Evolutionary conservation across 2,329 filamentous ascomycete genomes (phyloP), one percentile per base, ranked within the genome.

Genomic region (Xylariaceae sp.): DNA sequence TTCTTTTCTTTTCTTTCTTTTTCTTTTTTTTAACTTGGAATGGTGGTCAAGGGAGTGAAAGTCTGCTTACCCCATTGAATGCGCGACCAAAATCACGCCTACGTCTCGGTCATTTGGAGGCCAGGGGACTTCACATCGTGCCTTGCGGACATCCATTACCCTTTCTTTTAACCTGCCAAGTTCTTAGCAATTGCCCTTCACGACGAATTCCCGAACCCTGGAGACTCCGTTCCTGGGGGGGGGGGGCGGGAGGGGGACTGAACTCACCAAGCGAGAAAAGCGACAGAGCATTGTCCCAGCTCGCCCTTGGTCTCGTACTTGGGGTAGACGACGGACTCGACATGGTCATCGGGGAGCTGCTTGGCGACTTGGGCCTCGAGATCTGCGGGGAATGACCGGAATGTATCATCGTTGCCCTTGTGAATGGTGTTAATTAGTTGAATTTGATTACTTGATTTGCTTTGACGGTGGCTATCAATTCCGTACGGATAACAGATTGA

Each of bases 91-190:
- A 40, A 95, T 76, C 2, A 90, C 87, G 55, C 86, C 86, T 6
- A 95, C 88, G 0, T 85, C 85, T n/a, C 87, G 85, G 62, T 95
- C 87, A 45, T 88, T 79, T 1, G 88, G 89, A 1, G 90, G 89
- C 65, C 87, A 90, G 7, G 88, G 85, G 1, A 84, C 89, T 29
- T 80, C 77, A 57, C 85, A 83, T 34, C 81, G 81, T 55, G 84
- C 81, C 68, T 95, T 90, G 57, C 78, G 71, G 12, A 92, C 75
- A 47, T 91, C 87, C 68, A 92, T 90, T 39, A 95, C 88, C 60
- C 84, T 84, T 66, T 91, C 85, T 65, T 89, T 87, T 46, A 95
- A 78, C 87, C 86, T 89, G 44, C 6, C 7, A 5, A 37, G 1
- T 2, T 2, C 47, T 51, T 19, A 51, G 50, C 39, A 19, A 51